Evolutionary conservation across 2,329 filamentous ascomycete genomes (phyloP).

Genomic region (Epichloe coenophiala): DNA sequence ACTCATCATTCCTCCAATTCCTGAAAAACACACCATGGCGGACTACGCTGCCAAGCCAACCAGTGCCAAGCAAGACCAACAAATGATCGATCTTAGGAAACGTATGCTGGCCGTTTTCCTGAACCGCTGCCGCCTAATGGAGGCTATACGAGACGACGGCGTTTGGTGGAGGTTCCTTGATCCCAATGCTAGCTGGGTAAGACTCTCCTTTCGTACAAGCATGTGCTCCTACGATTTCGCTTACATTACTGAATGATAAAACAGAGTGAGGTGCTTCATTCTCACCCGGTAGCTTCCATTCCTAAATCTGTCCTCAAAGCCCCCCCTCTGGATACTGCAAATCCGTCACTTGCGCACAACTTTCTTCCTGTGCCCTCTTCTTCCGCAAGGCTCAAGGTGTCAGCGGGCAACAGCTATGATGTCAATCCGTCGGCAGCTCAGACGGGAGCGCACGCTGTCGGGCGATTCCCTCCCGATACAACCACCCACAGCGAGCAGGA

Average conservation of each 20-base stretch:
- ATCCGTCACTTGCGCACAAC: conserved; percentile 72
- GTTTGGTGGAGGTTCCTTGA: conserved; percentile 98
- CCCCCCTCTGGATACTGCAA: conserved; percentile 89
- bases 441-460: conserved; percentile 46
- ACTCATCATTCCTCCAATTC: conserved; percentile 88
- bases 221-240: conserved; percentile 9
- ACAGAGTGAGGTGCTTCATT: conserved; percentile 87
- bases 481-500: conserved; percentile 73
- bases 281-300: conserved; percentile 77
- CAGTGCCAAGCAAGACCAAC: conserved; percentile 91
- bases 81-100: conserved; percentile 92
- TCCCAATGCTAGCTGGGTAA: conserved; percentile 95
- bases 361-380: conserved; percentile 76
- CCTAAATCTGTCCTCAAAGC: conserved; percentile 91
- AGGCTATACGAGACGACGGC: conserved; percentile 78
- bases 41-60: conserved; percentile 97
- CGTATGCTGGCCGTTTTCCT: conserved; percentile 94
- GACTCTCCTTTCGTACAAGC: conserved; percentile 7
- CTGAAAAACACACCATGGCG: conserved; percentile 97
- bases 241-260: neutral
- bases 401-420: conserved; percentile 23
- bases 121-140: conserved; percentile 87
- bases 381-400: conserved; percentile 71
- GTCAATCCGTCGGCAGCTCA: conserved; percentile 23
- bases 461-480: conserved; percentile 70